Base-by-base conservation (phyloP, 108 stramenopile genomes). In the Cyclotella cryptica region DNA sequence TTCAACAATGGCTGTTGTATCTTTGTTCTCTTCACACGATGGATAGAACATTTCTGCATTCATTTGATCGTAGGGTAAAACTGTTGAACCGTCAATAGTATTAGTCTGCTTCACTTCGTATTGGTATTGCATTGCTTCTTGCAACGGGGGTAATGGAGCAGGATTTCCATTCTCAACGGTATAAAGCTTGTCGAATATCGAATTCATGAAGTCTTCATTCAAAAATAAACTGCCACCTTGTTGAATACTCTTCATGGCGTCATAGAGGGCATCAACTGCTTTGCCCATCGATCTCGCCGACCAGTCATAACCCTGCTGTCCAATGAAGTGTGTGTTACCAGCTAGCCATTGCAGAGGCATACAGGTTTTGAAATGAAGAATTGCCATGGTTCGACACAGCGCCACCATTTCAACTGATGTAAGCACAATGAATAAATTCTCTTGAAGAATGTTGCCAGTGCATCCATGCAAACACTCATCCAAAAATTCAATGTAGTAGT, bases 11-110 rank as follows among this genome's bases (percentile, higher is more conserved):
- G 60, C 62, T 17, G 29, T 63, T 17, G 59, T 61, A 17, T 35
- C 26, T 26, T 30, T 27, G 21, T 72, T 72, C 26, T 61, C 71
- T 61, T 21, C 1, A 10, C 71, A 12, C 13, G 12, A 0, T 41
- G 59, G 71, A 72, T 72, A 72, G 28, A 72, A 72, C 49, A 72
- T 17, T 24, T 72, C 71, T 9, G 59, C 57, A 40, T 64, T 45
- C 13, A 72, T 12, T 21, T 29, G 22, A 64, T 72, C 35, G 35
- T 35, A 35, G 35, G 35, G 35, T 35, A 35, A 35, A 35, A 35
- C 35, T 35, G 35, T 35, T 35, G 35, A 35, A 35, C 35, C 35
- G 35, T 35, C 35, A 35, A 35, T 35, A 35, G 35, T 35, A 35
- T 35, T 35, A 6, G 35, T 35, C 35, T 35, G 35, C 35, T 35